A percentile compares a stretch with the other conserved stretches of the same genome.
These are phyloP conservation scores for Mucor indicus DNA, from an alignment of 371 early-diverging fungal species.

Conservation along the genomic window DNA sequence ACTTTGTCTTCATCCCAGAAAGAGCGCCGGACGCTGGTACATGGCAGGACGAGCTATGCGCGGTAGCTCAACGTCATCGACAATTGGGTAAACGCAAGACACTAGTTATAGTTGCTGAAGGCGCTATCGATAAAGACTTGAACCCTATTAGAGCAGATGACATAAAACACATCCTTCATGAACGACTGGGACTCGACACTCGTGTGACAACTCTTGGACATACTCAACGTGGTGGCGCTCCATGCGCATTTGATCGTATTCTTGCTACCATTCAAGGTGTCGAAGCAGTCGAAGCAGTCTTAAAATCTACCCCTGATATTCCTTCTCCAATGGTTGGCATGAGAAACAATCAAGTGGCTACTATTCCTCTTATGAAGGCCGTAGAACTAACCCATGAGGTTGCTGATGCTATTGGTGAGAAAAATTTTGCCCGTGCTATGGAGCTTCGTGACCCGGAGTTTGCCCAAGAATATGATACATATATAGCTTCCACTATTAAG, in stretches of 20 bases:
- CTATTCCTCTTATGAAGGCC: constrained; percentile 87
- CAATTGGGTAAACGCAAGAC: constrained; percentile 88
- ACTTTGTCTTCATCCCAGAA: constrained; percentile 98
- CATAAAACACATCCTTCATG: constrained; percentile 79
- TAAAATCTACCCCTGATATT: constrained; percentile 76
- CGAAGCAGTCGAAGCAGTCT: constrained; percentile 94
- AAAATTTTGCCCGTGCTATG: constrained; percentile 90
- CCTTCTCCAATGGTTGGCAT: constrained; percentile 94
- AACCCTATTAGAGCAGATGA: constrained; percentile 88
- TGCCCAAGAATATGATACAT: constrained; percentile 65
- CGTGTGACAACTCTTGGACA: constrained; percentile 97
- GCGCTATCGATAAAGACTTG: constrained; percentile 90
- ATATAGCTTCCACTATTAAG: constrained; percentile 44
- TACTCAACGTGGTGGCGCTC: constrained; percentile 98
- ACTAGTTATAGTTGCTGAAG: constrained; percentile 97
- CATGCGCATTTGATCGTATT: constrained; percentile 93
- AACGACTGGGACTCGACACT: constrained; percentile 83
- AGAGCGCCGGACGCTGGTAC: constrained; percentile 82
- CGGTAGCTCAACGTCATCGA: constrained; percentile 70
- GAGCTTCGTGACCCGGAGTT: constrained; percentile 91
- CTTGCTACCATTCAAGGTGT: constrained; percentile 94
- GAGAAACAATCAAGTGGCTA: constrained; percentile 80
- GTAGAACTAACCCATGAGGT: constrained; percentile 92
- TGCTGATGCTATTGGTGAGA: constrained; percentile 73
- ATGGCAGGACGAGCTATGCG: constrained; percentile 87